A percentile compares a stretch with the other conserved stretches of the same genome.
Conservation (phyloP, 352 stramenopile genomes). For the Globisporangium paddicum region DNA sequence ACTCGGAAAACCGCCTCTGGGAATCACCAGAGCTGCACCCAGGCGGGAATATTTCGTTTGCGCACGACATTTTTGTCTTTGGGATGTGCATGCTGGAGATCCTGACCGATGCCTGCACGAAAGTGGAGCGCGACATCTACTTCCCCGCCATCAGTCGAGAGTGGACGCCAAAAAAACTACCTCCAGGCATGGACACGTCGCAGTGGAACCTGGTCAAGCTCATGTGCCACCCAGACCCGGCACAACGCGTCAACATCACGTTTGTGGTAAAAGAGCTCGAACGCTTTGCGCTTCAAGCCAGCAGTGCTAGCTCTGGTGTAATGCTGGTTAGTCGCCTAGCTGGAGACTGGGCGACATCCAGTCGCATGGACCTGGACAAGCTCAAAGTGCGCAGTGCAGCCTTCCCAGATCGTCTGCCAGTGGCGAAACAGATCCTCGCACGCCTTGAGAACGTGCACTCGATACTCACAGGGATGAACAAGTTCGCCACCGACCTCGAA, state of each 20-base stretch:
- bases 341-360: not conserved
- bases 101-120: constrained; percentile 9
- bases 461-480: not conserved
- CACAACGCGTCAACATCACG: not conserved
- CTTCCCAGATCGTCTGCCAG: too few relatives aligned
- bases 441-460: not conserved
- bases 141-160: constrained; percentile 9
- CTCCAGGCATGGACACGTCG: not conserved
- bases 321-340: not conserved
- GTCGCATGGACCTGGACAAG: not conserved
- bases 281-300: not conserved
- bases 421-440: not conserved
- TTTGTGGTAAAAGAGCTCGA: not conserved
- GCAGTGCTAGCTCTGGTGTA: too few relatives aligned
- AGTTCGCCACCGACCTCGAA: not conserved
- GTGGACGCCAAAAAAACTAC: not conserved
- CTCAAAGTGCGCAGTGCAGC: not conserved
- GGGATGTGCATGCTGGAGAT: constrained; percentile 14
- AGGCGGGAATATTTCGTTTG: constrained; percentile 14
- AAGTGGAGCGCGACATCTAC: constrained; percentile 17
- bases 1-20: constrained; percentile 6
- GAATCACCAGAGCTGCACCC: constrained; percentile 11
- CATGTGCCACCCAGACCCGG: not conserved
- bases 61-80: constrained; percentile 20
- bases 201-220: not conserved